Conservation (phyloP, 495 filamentous ascomycete species). For the Terfezia claveryi region DNA sequence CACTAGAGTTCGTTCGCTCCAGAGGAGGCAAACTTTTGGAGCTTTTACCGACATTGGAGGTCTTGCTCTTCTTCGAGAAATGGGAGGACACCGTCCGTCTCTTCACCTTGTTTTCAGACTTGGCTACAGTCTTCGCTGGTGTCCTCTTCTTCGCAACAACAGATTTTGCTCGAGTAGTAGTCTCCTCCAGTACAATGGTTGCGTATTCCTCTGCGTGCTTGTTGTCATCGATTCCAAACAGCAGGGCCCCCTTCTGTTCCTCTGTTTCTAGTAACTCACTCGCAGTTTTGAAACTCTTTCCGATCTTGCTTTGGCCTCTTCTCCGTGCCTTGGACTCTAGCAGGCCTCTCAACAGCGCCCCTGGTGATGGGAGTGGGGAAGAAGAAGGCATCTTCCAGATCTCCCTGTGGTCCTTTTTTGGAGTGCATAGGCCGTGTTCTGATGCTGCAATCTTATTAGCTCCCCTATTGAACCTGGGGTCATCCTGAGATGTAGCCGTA, state of each 20-base stretch:
- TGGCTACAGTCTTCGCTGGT: background rate
- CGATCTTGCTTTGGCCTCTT: background rate
- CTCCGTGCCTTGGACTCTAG: background rate
- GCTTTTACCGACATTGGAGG: background rate
- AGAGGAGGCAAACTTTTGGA: background rate
- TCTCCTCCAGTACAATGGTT: too few species aligned
- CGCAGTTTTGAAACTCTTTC: background rate
- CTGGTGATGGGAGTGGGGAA: background rate
- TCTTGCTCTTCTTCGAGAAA: background rate
- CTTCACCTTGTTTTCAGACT: background rate
- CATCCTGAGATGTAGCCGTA: too few species aligned
- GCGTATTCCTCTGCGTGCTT: too few species aligned
- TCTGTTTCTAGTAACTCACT: background rate
- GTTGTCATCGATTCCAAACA: too few species aligned
- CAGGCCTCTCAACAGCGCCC: background rate
- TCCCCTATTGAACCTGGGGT: too few species aligned
- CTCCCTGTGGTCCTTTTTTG: background rate
- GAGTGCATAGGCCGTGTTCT: background rate
- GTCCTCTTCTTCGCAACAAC: too few species aligned
- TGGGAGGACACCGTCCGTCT: background rate
- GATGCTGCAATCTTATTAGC: too few species aligned
- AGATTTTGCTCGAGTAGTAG: too few species aligned
- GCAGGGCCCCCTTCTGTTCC: background rate
- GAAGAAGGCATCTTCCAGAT: background rate
- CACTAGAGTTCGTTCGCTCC: background rate